These are phyloP conservation scores for Lactifluus echinatus DNA, from an alignment of 768 basidiomycete species.

Conservation along the genomic window DNA sequence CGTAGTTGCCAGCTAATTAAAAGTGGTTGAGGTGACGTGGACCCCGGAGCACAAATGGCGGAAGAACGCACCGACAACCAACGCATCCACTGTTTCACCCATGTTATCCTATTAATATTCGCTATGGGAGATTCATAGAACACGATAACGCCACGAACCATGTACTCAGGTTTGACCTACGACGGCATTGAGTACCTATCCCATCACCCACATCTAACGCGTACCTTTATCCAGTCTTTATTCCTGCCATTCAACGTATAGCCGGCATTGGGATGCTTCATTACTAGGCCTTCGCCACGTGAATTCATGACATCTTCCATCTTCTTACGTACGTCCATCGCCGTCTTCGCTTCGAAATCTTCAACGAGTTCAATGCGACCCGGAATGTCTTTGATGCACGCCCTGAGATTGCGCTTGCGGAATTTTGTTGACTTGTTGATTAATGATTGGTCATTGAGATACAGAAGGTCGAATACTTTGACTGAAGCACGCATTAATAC, in stretches of 20 bases:
- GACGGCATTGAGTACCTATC: background rate
- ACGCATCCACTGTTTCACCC: conserved; percentile 86
- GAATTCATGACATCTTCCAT: conserved; percentile 80
- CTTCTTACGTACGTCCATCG: conserved; percentile 68
- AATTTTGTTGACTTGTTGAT: conserved; percentile 61
- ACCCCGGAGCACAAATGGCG: background rate
- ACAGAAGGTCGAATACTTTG: conserved; percentile 93
- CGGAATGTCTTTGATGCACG: conserved; percentile 55
- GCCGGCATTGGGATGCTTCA: conserved; percentile 75
- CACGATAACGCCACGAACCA: conserved; percentile 39
- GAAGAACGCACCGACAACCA: conserved; percentile 67
- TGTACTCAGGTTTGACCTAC: conserved; percentile 80
- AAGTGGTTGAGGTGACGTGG: background rate
- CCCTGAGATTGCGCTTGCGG: conserved; percentile 69
- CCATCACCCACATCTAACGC: background rate
- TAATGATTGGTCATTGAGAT: conserved; percentile 76
- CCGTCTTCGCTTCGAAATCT: conserved; percentile 66
- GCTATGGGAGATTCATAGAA: background rate
- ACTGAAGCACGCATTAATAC: conserved; percentile 39
- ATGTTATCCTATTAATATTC: conserved; percentile 58
- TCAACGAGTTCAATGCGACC: conserved; percentile 77
- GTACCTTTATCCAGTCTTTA: conserved; percentile 87
- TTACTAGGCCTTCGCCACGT: conserved; percentile 87
- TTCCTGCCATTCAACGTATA: conserved; percentile 86
- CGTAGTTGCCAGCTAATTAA: conserved; percentile 74